Evolutionary conservation across 768 basidiomycete species (phyloP).

Genomic region (Suillus tomentosus): DNA sequence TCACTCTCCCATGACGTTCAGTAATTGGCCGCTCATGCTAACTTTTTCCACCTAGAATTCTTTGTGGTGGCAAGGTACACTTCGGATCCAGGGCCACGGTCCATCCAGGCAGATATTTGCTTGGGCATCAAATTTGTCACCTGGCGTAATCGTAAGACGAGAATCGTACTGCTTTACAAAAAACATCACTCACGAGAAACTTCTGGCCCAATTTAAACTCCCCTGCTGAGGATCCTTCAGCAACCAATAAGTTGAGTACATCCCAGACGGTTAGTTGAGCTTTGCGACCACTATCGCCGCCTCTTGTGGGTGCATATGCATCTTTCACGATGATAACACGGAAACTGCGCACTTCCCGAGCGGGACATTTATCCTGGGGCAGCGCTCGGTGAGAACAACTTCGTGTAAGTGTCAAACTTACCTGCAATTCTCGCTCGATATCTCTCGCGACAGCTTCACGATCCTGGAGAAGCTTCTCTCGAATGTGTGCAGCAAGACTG

Average conservation of each 20-base stretch:
- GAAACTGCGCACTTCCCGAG: slow-evolving; percentile 75
- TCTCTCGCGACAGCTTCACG: slow-evolving; percentile 54
- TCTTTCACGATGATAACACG: slow-evolving; percentile 72
- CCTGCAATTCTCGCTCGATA: slow-evolving; percentile 74
- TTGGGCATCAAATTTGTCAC: slow-evolving; percentile 73
- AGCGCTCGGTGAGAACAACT: slow-evolving; percentile 2
- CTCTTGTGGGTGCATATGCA: slow-evolving; percentile 44
- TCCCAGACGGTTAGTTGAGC: slow-evolving; percentile 90
- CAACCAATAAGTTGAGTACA: slow-evolving; percentile 49
- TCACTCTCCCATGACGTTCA: neutral
- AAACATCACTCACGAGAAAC: slow-evolving; percentile 55
- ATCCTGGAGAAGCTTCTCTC: slow-evolving; percentile 48
- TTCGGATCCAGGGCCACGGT: slow-evolving; percentile 55
- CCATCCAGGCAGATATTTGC: slow-evolving; percentile 73
- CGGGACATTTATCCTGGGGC: slow-evolving; percentile 60
- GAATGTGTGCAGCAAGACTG: slow-evolving; percentile 61
- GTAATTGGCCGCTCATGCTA: slow-evolving; percentile 11
- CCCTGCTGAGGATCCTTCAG: slow-evolving; percentile 52
- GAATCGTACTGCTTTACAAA: neutral
- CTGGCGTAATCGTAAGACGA: slow-evolving; percentile 8
- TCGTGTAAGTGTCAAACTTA: slow-evolving; percentile 35
- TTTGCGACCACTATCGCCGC: slow-evolving; percentile 53
- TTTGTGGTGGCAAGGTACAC: slow-evolving; percentile 70
- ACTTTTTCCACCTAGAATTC: slow-evolving; percentile 62
- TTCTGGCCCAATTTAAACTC: slow-evolving; percentile 62